Conservation (phyloP, 2,329 filamentous ascomycete species). For the Metarhizium brunneum region DNA sequence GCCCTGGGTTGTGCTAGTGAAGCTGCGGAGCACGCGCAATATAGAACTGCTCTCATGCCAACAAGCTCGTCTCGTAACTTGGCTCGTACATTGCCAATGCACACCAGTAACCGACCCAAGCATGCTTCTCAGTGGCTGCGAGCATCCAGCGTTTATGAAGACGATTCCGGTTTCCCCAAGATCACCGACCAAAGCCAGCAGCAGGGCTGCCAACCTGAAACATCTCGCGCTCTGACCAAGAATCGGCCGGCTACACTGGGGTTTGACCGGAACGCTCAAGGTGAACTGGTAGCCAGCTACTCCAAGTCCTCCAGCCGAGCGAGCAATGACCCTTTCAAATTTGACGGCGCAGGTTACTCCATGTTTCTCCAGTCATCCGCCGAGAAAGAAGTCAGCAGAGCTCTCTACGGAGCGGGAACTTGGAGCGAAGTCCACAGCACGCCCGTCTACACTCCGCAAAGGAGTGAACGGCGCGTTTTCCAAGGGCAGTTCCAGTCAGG, state of each 20-base stretch:
- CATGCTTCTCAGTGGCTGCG: background rate
- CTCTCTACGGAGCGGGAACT: slow-evolving; percentile 22
- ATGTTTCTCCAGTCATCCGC: slow-evolving; percentile 26
- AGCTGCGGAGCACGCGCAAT: background rate
- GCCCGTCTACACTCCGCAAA: background rate
- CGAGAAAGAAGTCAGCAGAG: slow-evolving; percentile 34
- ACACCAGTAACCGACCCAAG: background rate
- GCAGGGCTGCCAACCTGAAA: background rate
- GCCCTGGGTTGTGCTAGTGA: background rate
- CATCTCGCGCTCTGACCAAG: background rate
- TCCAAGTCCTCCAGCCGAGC: slow-evolving; percentile 24
- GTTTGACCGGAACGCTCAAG: slow-evolving; percentile 3
- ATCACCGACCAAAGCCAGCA: background rate
- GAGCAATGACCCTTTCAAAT: slow-evolving; percentile 35
- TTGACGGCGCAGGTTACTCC: slow-evolving; percentile 30
- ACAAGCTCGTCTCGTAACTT: background rate
- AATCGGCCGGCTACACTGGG: slow-evolving; percentile 7
- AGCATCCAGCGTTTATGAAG: slow-evolving; percentile 6
- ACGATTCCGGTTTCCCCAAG: background rate
- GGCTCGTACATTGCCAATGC: background rate
- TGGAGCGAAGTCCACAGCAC: slow-evolving; percentile 9
- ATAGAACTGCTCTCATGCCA: background rate
- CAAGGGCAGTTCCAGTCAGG: slow-evolving; percentile 1
- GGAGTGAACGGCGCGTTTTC: background rate
- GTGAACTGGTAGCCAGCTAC: slow-evolving; percentile 9